Evolutionary conservation across 345 rosid species (phyloP).

Genomic region (Trapa incisa): DNA sequence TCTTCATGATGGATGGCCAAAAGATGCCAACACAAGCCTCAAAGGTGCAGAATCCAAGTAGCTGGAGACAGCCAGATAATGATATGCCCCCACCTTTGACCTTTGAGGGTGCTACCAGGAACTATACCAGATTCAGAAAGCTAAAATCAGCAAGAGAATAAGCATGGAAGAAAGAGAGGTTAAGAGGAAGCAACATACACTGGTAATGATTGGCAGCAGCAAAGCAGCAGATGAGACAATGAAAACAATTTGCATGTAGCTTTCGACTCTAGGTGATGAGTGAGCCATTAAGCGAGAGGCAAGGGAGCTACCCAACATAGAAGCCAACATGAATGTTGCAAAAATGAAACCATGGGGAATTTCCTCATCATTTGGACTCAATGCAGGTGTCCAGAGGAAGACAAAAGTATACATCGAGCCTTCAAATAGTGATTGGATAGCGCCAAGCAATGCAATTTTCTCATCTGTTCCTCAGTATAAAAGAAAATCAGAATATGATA

Average conservation of each 20-base stretch:
- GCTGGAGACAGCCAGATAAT: constrained; percentile 55
- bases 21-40: constrained; percentile 91
- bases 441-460: constrained; percentile 88
- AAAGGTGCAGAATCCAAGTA: constrained; percentile 80
- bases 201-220: constrained; percentile 65
- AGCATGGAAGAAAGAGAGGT: not conserved
- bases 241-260: constrained; percentile 90
- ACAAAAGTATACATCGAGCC: constrained; percentile 99
- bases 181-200: constrained; percentile 29
- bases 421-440: constrained; percentile 93
- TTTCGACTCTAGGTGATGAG: constrained; percentile 59
- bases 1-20: constrained; percentile 99
- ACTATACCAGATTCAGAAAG: constrained; percentile 27
- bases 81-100: constrained; percentile 67
- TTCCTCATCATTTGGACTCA: constrained; percentile 80
- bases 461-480: constrained; percentile 42
- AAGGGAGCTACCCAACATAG: constrained; percentile 93
- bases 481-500: constrained; percentile 7
- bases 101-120: constrained; percentile 58
- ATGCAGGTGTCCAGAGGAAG: constrained; percentile 95
- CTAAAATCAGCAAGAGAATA: not conserved
- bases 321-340: constrained; percentile 94
- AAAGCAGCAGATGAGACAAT: constrained; percentile 55
- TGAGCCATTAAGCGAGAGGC: constrained; percentile 85
- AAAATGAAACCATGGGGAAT: constrained; percentile 97